Evolutionary conservation across 805 yeast species (phyloP), one percentile per base, ranked within the genome.

Genomic region (Scheffersomyces stipitis): DNA sequence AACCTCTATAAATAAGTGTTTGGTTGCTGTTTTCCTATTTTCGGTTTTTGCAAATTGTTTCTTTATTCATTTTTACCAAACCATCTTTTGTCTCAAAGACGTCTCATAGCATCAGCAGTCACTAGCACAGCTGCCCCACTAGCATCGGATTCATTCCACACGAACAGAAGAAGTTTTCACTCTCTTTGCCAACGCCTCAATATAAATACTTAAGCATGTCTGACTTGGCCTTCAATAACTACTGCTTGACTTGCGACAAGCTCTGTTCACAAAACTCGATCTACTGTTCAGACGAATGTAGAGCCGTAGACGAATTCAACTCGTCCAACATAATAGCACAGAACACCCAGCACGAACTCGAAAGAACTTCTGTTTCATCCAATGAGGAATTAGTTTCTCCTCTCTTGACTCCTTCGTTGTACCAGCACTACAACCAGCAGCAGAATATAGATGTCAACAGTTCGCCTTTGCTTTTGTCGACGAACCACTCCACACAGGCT

Each of bases 151-250:
- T n/a, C n/a, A n/a, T n/a, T n/a, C 28, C 5, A 26, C 7, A 12
- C 7, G 10, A 10, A 15, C 10, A 30, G 32, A 22, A 30, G 18
- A 30, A 16, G n/a, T 30, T 30, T 30, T 30, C 32, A 12, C 14
- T 26, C 28, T n/a, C n/a, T n/a, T n/a, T n/a, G n/a, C n/a, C n/a
- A n/a, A n/a, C n/a, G n/a, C n/a, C n/a, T n/a, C 13, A 28, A 7
- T 4, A 29, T 6, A 13, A 12, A 29, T 9, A 22, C 12, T 12
- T 22, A 22, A 22, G 17, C 26, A 45, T 45, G 49, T 37, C 45
- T 17, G 49, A 45, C 36, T 46, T 72, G 75, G 61, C 76, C 28
- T 64, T 64, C 44, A 62, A 64, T 42, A 61, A 64, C 46, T 64
- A 61, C 46, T 64, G 70, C 47, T 56, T 64, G 18, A 48, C 59